Base-by-base conservation (phyloP, 2,329 filamentous ascomycete genomes). In the Aspergillus versicolor region DNA sequence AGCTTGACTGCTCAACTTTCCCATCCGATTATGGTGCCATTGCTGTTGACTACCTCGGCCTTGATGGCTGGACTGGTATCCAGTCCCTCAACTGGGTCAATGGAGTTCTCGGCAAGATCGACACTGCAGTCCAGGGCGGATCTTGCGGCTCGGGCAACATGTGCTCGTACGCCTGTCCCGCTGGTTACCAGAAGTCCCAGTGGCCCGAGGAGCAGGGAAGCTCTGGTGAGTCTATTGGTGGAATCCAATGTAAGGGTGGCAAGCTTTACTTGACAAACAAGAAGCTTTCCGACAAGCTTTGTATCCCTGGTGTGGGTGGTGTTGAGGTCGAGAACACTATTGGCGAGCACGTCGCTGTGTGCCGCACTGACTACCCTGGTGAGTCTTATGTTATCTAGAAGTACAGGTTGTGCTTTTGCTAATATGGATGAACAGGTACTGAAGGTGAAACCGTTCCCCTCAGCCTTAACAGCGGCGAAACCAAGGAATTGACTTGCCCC, bases 361-460 rank as follows among this genome's bases (percentile, higher is more conserved):
- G 94, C 85, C 91, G 91, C 75, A 97, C 94, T 63, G 92, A 97
- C 75, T 99, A 99, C 78, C 94, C 94, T 61, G 93, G 92, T 83
- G 70, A 72, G 74, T 64, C 22, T 34, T 19, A 8, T 7, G 22
- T 32, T 7, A 5, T 38, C 12, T 27, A n/a, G 27, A 43, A 32
- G 19, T 48, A 30, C 27, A 40, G 24, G 45, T 37, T 40, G 54
- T 44, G 60, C 24, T 46, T 17, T 32, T 24, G 19, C 47, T 44
- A 51, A 52, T 58, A 4, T 22, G 54, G 24, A 21, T 40, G 1
- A 30, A 24, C 52, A 82, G 82, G 82, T 70, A 92, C 87, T 58
- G 94, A 99, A 80, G 82, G 82, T 67, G 93, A 96, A 86, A 90
- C 89, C 54, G 83, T 97, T 58, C 90, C 93, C 45, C 78, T 92